Evolutionary conservation across 768 basidiomycete genomes (phyloP), one percentile per base, ranked within the genome.

Genomic region (Russula sp.): DNA sequence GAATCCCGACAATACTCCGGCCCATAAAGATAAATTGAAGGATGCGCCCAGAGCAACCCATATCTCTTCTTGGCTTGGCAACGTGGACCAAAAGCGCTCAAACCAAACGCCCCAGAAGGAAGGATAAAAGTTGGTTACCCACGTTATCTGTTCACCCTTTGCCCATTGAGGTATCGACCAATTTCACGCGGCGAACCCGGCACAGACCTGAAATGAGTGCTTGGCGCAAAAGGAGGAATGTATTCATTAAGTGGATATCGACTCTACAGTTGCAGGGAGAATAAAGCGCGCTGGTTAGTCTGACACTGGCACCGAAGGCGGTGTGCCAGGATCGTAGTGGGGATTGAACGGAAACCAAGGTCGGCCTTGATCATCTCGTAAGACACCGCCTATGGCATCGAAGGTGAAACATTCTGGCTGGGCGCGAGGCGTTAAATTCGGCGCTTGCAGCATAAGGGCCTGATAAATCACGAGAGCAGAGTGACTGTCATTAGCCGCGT

Each of bases 401-500:
- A 90, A 90, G 10, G 80, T 79, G 72, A 84, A 91, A 69, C 77
- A 89, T 10, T 70, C 70, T 26, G 70, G 58, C 18, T 64, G 68
- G 0, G 77, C 78, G 5, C 72, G 38, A 52, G 79, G 72, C 1
- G 78, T 76, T 62, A 77, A 74, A 7, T 69, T 57, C 32, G 70
- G 64, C 20, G 79, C 73, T 79, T 89, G 81, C 9, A 62, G 64
- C 6, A 72, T 61, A 10, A 92, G 76, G 36, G 72, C 77, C 34
- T 69, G 72, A 72, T 84, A 86, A 26, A 91, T 66, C 1, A 74
- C 66, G 67, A 83, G 83, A 14, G 84, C 87, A 4, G 88, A 81
- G 70, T 87, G 83, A 2, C 85, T 85, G 68, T 92, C 90, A 70
- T 88, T 87, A 36, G 80, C 82, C 4, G 87, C 90, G 74, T 91